These are phyloP conservation scores for Pseudopithomyces chartarum DNA, from an alignment of 2,329 filamentous ascomycete genomes.

Conservation along the genomic window DNA sequence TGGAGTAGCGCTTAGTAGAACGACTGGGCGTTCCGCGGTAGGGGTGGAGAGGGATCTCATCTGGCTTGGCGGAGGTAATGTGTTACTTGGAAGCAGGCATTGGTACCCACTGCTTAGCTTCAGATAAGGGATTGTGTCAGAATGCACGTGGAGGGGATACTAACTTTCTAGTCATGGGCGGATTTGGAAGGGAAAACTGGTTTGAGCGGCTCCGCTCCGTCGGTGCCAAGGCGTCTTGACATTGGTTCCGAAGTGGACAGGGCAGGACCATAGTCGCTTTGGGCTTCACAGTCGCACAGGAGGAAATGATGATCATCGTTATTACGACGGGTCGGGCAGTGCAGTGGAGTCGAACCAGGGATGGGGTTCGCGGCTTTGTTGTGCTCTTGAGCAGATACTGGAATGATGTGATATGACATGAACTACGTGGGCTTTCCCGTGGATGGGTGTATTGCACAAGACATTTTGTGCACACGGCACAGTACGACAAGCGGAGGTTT, in stretches of 20 bases:
- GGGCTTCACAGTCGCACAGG: background rate
- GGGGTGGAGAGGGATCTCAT: slow-evolving; percentile 30
- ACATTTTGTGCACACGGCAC: background rate
- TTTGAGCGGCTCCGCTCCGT: slow-evolving; percentile 27
- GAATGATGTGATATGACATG: no score
- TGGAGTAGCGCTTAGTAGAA: slow-evolving; percentile 30
- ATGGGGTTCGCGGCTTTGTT: background rate
- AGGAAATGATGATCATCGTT: background rate
- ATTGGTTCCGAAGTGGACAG: background rate
- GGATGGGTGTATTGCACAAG: background rate
- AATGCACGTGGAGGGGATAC: slow-evolving; percentile 22
- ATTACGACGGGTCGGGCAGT: background rate
- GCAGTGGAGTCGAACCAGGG: background rate
- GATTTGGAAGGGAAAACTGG: slow-evolving; percentile 16
- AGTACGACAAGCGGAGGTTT: background rate
- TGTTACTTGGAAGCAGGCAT: slow-evolving; percentile 35
- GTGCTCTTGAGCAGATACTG: background rate
- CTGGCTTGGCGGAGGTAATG: slow-evolving; percentile 36
- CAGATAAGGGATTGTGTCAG: slow-evolving; percentile 32
- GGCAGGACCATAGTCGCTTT: background rate
- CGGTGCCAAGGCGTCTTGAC: slow-evolving; percentile 27
- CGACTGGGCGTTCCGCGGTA: slow-evolving; percentile 21
- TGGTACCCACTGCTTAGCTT: slow-evolving; percentile 36
- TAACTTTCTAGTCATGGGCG: slow-evolving; percentile 12
- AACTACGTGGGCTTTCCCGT: background rate